Evolutionary conservation across 805 yeast species (phyloP).

Genomic region (Lachancea fermentati): DNA sequence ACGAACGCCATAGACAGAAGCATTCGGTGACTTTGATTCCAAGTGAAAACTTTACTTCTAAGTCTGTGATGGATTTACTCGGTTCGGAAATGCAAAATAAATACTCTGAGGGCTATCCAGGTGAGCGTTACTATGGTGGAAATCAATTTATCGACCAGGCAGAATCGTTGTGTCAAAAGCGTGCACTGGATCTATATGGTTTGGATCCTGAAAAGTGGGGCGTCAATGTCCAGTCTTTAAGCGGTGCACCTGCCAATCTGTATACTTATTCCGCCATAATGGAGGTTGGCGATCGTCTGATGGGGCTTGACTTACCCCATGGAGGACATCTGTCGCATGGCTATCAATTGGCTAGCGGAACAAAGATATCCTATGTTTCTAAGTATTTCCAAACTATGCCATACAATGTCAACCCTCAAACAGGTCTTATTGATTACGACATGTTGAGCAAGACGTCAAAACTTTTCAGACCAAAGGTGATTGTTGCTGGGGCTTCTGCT

Average conservation of each 20-base stretch:
- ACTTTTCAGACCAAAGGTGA: slow-evolving; percentile 87
- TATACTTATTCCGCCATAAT: slow-evolving; percentile 85
- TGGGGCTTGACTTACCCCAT: slow-evolving; percentile 97
- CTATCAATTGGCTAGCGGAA: slow-evolving; percentile 76
- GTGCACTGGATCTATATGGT: slow-evolving; percentile 82
- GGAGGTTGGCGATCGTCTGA: slow-evolving; percentile 85
- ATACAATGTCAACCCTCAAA: slow-evolving; percentile 76
- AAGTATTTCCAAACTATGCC: slow-evolving; percentile 98
- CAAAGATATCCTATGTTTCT: slow-evolving; percentile 87
- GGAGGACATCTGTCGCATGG: slow-evolving; percentile 99
- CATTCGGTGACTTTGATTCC: slow-evolving; percentile 91
- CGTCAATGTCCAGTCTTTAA: slow-evolving; percentile 90
- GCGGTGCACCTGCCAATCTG: slow-evolving; percentile 96
- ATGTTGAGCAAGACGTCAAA: slow-evolving; percentile 73
- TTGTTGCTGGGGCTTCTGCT: slow-evolving; percentile 97
- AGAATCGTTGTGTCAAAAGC: slow-evolving; percentile 81
- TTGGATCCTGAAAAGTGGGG: slow-evolving; percentile 87
- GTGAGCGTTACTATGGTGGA: slow-evolving; percentile 97
- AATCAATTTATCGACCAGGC: slow-evolving; percentile 90
- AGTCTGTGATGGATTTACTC: slow-evolving; percentile 86
- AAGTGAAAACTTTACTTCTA: slow-evolving; percentile 93
- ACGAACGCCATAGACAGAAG: slow-evolving; percentile 81
- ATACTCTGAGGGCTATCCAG: slow-evolving; percentile 98
- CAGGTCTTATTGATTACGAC: slow-evolving; percentile 92
- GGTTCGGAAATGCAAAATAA: slow-evolving; percentile 98